Conservation (phyloP, 495 filamentous ascomycete species). For the Aspergillus hancockii region DNA sequence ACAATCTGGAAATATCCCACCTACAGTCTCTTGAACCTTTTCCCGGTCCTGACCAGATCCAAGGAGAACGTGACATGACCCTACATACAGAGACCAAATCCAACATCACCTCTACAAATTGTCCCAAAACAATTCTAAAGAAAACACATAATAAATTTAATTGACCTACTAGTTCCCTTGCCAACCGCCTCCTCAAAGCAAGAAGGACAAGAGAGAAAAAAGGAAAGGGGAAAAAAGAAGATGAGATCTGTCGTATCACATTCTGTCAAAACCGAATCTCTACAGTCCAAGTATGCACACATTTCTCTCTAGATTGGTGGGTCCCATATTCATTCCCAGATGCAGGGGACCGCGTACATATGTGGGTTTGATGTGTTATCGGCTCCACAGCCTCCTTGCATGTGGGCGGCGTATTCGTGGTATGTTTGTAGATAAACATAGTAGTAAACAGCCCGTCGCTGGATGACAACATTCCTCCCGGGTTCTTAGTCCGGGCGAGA, state of each 20-base stretch:
- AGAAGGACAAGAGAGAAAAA: too few relatives aligned
- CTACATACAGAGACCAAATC: not conserved
- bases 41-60: not conserved
- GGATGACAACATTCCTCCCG: not conserved
- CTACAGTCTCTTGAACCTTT: too few relatives aligned
- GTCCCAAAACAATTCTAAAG: not conserved
- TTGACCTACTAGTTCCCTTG: not conserved
- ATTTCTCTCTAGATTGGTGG: not conserved
- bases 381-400: constrained; percentile 11
- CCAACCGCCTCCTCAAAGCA: not conserved
- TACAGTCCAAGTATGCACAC: not conserved
- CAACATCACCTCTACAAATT: not conserved
- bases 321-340: constrained; percentile 1
- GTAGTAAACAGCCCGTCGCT: not conserved
- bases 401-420: constrained; percentile 1
- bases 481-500: not conserved
- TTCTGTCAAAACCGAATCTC: not conserved
- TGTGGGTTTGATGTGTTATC: constrained; percentile 12
- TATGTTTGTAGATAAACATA: constrained; percentile 8
- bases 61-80: not conserved
- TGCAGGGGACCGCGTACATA: constrained; percentile 8
- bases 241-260: not conserved
- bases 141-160: not conserved
- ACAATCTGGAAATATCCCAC: too few relatives aligned
- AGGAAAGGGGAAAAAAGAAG: not conserved